Percentiles rank a stretch among this genome's conserved stretches.
phyloP scores from a whole-genome alignment of 2,329 filamentous ascomycete species.

The Hymenoscyphus linearis region DNA sequence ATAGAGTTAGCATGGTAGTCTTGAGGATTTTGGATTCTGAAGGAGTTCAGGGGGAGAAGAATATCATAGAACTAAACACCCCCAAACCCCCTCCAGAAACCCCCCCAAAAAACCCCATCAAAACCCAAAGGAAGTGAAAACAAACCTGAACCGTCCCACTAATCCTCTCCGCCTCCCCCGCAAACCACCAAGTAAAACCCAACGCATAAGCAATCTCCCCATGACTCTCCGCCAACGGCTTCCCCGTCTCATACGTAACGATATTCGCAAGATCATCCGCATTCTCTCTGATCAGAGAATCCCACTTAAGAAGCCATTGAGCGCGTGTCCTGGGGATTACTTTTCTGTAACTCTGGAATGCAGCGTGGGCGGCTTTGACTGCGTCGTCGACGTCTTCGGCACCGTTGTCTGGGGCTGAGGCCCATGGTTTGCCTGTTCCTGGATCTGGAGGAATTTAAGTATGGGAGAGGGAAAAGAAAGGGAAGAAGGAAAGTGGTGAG shows the following conservation, averaged over 20 bases:
- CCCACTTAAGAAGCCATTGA: conserved; percentile 60
- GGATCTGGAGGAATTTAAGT: conserved; percentile 36
- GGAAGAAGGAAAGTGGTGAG: too few species aligned
- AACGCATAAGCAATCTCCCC: conserved; percentile 49
- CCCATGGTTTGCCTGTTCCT: conserved; percentile 38
- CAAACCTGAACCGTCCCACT: conserved; percentile 48
- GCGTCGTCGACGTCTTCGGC: conserved; percentile 56
- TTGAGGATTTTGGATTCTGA: too few species aligned
- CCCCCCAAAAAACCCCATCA: too few species aligned
- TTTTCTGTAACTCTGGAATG: conserved; percentile 56
- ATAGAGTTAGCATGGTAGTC: too few species aligned
- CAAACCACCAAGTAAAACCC: conserved; percentile 51
- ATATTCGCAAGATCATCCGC: conserved; percentile 58
- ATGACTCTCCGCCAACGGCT: conserved; percentile 45
- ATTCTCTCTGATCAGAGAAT: conserved; percentile 56
- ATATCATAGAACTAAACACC: too few species aligned
- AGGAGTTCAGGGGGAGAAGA: too few species aligned
- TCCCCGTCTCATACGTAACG: conserved; percentile 54
- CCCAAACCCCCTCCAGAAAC: too few species aligned
- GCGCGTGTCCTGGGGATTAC: conserved; percentile 56
- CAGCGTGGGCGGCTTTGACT: conserved; percentile 53
- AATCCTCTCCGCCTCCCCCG: conserved; percentile 57
- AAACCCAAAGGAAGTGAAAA: too few species aligned
- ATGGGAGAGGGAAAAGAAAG: not conserved
- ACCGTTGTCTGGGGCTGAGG: conserved; percentile 38